Evolutionary conservation across 2,329 filamentous ascomycete genomes (phyloP), one percentile per base, ranked within the genome.

Genomic region (Fusarium sambucinum): DNA sequence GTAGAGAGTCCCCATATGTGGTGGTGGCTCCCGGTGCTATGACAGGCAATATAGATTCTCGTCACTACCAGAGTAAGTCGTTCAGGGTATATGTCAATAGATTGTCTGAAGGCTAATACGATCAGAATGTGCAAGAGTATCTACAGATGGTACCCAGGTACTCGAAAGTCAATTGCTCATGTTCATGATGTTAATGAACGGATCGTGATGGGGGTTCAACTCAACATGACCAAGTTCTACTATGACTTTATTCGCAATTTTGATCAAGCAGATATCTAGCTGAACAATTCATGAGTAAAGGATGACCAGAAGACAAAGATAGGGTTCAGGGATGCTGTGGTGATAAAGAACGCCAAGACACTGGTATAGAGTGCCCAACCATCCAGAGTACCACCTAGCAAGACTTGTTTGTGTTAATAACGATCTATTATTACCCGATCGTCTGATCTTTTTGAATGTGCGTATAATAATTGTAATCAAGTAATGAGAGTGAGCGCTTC

Each of bases 31-130:
- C 66, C 0, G 65, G 60, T 3, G 46, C 56, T 27, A 69, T 69
- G 66, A 63, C 66, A 0, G 61, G 61, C 7, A 69, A 69, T 13
- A 69, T 61, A 14, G 54, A 66, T 21, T 54, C 40, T 12, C 53
- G 57, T 1, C 38, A 69, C 17, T 63, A 69, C 8, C 7, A 21
- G 3, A 53, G 59, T 56, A 30, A 66, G 63, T 59, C 0, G 21
- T 33, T 3, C 2, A 48, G 10, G 14, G 30, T 42, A 27, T 42
- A 27, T 7, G 11, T 3, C 4, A 13, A 2, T 13, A 4, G 1
- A 1, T 11, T 16, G 14, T 8, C 3, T 17, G 2, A 3, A 7
- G 4, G 16, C n/a, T n/a, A n/a, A n/a, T n/a, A n/a, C n/a, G n/a
- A n/a, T n/a, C n/a, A n/a, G 19, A 59, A 7, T 66, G 9, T 58